Conservation (phyloP, 2,329 filamentous ascomycete genomes). For the Calonectria pseudoturangicola region DNA sequence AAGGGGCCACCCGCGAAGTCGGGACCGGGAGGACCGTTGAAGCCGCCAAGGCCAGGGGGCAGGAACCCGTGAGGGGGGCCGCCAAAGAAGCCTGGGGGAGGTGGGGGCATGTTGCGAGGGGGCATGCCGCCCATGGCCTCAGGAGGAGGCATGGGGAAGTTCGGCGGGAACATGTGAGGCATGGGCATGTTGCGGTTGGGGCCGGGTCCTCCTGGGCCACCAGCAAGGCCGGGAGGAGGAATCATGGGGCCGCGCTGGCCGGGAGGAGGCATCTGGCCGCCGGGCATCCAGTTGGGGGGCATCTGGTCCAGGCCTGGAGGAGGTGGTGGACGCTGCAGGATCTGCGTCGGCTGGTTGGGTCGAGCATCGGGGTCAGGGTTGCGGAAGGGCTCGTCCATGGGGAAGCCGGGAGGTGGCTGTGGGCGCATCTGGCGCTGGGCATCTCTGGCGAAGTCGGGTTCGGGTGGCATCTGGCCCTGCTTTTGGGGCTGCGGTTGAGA, state of each 20-base stretch:
- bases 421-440: slow-evolving; percentile 65
- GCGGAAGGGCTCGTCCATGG: slow-evolving; percentile 72
- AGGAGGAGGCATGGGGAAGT: slow-evolving; percentile 73
- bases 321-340: slow-evolving; percentile 77
- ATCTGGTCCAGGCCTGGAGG: slow-evolving; percentile 77
- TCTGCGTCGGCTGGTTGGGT: slow-evolving; percentile 76
- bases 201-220: slow-evolving; percentile 50
- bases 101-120: slow-evolving; percentile 72
- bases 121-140: slow-evolving; percentile 70
- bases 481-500: slow-evolving; percentile 63
- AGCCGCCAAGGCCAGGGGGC: slow-evolving; percentile 73
- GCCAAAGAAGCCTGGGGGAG: slow-evolving; percentile 75
- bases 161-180: slow-evolving; percentile 77
- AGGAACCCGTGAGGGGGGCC: slow-evolving; percentile 72
- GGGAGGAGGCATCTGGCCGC: slow-evolving; percentile 66
- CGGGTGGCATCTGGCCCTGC: slow-evolving; percentile 57
- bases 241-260: slow-evolving; percentile 71
- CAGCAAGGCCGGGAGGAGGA: slow-evolving; percentile 74
- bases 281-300: slow-evolving; percentile 73
- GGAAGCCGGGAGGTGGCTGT: slow-evolving; percentile 69
- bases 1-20: slow-evolving; percentile 70
- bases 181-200: slow-evolving; percentile 67
- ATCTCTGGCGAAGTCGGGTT: slow-evolving; percentile 65
- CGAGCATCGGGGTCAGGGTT: slow-evolving; percentile 68
- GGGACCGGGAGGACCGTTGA: slow-evolving; percentile 70